Conservation (phyloP, 2,329 filamentous ascomycete genomes). For the Fusarium redolens region DNA sequence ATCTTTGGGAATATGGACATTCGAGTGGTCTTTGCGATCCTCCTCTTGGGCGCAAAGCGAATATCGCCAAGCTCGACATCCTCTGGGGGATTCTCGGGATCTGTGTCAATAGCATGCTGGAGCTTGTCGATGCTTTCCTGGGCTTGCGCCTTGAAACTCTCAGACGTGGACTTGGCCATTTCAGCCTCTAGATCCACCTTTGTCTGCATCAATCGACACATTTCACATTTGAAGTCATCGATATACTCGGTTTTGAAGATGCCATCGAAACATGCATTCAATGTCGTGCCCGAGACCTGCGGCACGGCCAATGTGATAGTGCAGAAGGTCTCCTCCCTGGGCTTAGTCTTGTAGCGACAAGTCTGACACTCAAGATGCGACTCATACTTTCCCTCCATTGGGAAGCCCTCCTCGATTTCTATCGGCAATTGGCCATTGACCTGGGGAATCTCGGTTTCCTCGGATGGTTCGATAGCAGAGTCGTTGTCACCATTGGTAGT, state of each 20-base stretch:
- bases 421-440: slow-evolving; percentile 43
- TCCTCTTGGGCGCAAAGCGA: slow-evolving; percentile 80
- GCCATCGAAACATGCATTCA: slow-evolving; percentile 91
- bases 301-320: slow-evolving; percentile 93
- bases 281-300: slow-evolving; percentile 80
- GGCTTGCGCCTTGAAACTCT: slow-evolving; percentile 62
- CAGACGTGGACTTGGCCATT: slow-evolving; percentile 64
- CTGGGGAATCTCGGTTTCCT: slow-evolving; percentile 35
- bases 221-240: slow-evolving; percentile 96
- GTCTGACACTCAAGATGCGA: slow-evolving; percentile 95
- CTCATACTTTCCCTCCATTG: slow-evolving; percentile 90
- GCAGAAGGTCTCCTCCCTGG: slow-evolving; percentile 86
- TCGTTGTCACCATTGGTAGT: slow-evolving; percentile 17
- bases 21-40: slow-evolving; percentile 87
- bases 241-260: slow-evolving; percentile 96
- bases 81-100: slow-evolving; percentile 82
- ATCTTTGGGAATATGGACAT: slow-evolving; percentile 91
- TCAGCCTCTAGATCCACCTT: slow-evolving; percentile 72
- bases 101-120: slow-evolving; percentile 75
- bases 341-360: slow-evolving; percentile 89
- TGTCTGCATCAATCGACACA: slow-evolving; percentile 87
- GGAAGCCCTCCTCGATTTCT: slow-evolving; percentile 79
- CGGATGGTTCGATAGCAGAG: slow-evolving; percentile 41
- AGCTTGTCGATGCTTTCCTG: slow-evolving; percentile 73
- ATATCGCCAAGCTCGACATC: slow-evolving; percentile 80